Percentiles rank a stretch among this genome's conserved stretches.
These are phyloP conservation scores for Phialemoniopsis sp. DNA, from an alignment of 2,329 filamentous ascomycete genomes.

Conservation along the genomic window DNA sequence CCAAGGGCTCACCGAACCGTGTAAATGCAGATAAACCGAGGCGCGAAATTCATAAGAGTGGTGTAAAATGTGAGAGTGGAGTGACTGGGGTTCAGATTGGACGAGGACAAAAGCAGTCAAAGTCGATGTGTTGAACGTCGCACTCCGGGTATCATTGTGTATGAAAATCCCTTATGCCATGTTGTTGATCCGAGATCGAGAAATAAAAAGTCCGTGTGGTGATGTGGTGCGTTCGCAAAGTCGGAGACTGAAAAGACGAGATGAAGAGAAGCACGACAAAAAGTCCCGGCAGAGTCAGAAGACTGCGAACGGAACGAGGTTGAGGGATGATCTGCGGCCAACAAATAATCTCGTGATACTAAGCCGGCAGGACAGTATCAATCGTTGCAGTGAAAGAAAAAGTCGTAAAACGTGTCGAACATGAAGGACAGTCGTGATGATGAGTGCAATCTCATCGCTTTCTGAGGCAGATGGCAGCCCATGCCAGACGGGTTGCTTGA, in stretches of 20 bases:
- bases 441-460: not conserved
- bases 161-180: constrained; percentile 8
- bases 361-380: too few species aligned
- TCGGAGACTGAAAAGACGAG: too few species aligned
- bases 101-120: not conserved
- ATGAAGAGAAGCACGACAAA: not conserved
- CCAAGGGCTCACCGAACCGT: constrained; percentile 4
- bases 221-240: too few species aligned
- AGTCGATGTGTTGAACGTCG: constrained; percentile 8
- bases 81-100: constrained; percentile 5
- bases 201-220: constrained; percentile 3
- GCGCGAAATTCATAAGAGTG: constrained; percentile 4
- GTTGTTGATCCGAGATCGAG: not conserved
- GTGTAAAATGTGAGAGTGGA: constrained; percentile 11
- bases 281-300: not conserved
- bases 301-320: not conserved
- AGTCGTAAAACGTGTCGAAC: not conserved
- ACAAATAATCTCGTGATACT: too few species aligned
- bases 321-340: too few species aligned
- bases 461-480: too few species aligned
- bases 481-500: constrained; percentile 9
- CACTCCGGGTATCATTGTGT: constrained; percentile 17
- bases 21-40: constrained; percentile 5
- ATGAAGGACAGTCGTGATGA: not conserved
- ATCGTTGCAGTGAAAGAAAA: not conserved